Conservation (phyloP, 495 filamentous ascomycete genomes). For the Bombardia bombarda region DNA sequence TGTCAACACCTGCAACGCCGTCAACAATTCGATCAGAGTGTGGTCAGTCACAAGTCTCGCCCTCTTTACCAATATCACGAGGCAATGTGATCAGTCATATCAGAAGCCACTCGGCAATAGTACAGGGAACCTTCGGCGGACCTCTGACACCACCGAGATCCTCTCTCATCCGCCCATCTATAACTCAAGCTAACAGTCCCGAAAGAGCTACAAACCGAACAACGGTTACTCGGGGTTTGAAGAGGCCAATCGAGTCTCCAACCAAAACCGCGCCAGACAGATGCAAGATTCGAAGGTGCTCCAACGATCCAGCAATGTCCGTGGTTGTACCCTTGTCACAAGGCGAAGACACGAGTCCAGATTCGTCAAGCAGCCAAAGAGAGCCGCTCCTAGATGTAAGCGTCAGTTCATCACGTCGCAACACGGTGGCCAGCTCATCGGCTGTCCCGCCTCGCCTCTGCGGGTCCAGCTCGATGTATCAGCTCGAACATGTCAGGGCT, state of each 20-base stretch:
- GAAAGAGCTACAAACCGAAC: no score
- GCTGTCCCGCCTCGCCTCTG: slow-evolving; percentile 1
- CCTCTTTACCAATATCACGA: background rate
- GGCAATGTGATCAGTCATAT: background rate
- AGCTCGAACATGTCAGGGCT: background rate
- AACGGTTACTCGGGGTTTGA: background rate
- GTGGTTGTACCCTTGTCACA: no score
- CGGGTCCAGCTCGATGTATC: slow-evolving; percentile 9
- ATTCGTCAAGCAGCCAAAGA: background rate
- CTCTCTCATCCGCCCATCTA: background rate
- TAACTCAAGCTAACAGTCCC: background rate
- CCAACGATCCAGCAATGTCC: background rate
- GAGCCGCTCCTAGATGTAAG: background rate
- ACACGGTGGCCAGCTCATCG: background rate
- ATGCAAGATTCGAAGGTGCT: slow-evolving; percentile 6
- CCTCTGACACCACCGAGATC: slow-evolving; percentile 2
- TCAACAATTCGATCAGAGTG: background rate
- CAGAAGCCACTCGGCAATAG: background rate
- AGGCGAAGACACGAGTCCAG: no score
- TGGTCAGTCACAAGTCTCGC: background rate
- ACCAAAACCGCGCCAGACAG: background rate
- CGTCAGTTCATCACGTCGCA: slow-evolving; percentile 5
- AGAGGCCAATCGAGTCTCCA: slow-evolving; percentile 8
- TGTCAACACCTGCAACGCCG: background rate
- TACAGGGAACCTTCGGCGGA: no score